A percentile compares a stretch with the other conserved stretches of the same genome.
phyloP scores from a whole-genome alignment of 2,329 filamentous ascomycete genomes.

The Pseudogymnoascus sp. region DNA sequence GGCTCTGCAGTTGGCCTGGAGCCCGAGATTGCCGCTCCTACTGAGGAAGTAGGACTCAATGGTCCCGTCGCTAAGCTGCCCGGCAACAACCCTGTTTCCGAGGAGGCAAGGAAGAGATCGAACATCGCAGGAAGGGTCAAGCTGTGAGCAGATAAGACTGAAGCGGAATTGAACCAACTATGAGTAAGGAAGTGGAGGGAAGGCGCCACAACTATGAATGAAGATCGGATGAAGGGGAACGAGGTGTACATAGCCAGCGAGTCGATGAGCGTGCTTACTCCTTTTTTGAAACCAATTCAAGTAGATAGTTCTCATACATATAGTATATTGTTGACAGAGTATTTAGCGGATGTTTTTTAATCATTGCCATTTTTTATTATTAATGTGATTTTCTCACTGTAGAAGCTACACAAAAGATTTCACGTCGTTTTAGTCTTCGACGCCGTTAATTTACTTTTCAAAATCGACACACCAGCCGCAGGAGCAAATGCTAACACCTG shows the following conservation, averaged over 20 bases:
- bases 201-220: neutral
- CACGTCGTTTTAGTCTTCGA: neutral
- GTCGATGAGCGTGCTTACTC: neutral
- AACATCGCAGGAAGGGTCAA: neutral
- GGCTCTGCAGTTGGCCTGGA: neutral
- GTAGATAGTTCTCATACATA: neutral
- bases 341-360: neutral
- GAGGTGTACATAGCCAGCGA: neutral
- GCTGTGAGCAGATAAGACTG: neutral
- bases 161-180: neutral
- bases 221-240: neutral
- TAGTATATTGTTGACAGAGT: neutral
- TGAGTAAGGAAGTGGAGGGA: neutral
- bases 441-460: neutral
- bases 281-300: neutral
- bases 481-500: neutral
- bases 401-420: neutral
- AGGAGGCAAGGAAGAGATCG: neutral
- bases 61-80: constrained; percentile 13
- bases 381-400: neutral
- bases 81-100: constrained; percentile 13
- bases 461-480: neutral
- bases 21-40: constrained; percentile 6
- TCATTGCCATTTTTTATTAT: neutral
- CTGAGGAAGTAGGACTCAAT: constrained; percentile 14